These are phyloP conservation scores for Punica granatum DNA, from an alignment of 345 rosid species.

Conservation along the genomic window DNA sequence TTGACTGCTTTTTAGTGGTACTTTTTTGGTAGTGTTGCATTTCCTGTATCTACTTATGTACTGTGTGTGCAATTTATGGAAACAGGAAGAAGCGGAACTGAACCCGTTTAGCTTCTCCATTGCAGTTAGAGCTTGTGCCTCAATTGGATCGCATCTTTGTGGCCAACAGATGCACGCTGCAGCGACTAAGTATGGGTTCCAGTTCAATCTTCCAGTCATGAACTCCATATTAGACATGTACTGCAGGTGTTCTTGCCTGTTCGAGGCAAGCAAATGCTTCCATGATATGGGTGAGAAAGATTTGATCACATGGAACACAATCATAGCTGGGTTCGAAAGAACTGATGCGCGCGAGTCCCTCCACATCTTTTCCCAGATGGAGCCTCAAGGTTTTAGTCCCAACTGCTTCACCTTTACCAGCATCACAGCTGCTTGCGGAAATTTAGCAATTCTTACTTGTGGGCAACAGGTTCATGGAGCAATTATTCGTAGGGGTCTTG, in stretches of 20 bases:
- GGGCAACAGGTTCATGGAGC: conserved; percentile 87
- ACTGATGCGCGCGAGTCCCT: conserved; percentile 46
- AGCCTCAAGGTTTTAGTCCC: conserved; percentile 55
- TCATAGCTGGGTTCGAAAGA: conserved; percentile 69
- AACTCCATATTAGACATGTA: conserved; percentile 86
- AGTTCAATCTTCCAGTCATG: conserved; percentile 65
- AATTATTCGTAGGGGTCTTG: conserved; percentile 50
- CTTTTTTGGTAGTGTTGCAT: not conserved
- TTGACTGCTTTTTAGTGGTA: not conserved
- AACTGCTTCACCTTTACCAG: conserved; percentile 74
- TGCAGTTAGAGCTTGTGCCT: conserved; percentile 79
- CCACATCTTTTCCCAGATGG: conserved; percentile 52
- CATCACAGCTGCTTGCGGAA: conserved; percentile 67
- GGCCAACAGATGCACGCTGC: conserved; percentile 70
- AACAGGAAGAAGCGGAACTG: conserved; percentile 54
- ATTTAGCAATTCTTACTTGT: conserved; percentile 51
- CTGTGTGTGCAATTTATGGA: conserved; percentile 2
- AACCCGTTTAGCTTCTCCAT: conserved; percentile 69
- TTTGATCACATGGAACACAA: conserved; percentile 78
- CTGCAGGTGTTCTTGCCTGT: conserved; percentile 62
- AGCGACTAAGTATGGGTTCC: conserved; percentile 47
- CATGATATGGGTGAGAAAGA: conserved; percentile 62
- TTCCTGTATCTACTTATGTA: conserved; percentile 1
- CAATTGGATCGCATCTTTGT: conserved; percentile 36
- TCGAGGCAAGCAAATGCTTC: conserved; percentile 55